Conservation (phyloP, 352 stramenopile species). For the Pythium myriotylum region DNA sequence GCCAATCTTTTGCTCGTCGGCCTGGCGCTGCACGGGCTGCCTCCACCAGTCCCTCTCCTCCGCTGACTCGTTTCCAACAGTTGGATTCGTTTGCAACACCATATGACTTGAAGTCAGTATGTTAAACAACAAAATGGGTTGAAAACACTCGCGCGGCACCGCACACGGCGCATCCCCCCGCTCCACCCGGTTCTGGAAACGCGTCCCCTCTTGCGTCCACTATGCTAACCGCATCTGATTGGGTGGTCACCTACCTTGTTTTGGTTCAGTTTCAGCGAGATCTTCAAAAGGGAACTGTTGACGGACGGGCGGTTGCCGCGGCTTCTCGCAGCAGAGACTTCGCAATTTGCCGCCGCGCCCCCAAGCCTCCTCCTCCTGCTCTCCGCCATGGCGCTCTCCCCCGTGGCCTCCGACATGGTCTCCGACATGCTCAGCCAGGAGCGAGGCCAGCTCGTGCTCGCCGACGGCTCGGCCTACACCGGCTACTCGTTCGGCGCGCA, state of each 20-base stretch:
- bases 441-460: slow-evolving; percentile 72
- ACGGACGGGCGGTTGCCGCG: background rate
- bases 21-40: slow-evolving; percentile 25
- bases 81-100: slow-evolving; percentile 16
- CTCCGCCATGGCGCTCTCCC: slow-evolving; percentile 44
- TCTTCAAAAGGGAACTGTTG: slow-evolving; percentile 30
- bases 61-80: slow-evolving; percentile 12
- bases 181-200: slow-evolving; percentile 22
- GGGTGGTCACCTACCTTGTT: slow-evolving; percentile 23
- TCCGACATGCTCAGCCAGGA: slow-evolving; percentile 46
- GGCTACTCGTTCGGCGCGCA: slow-evolving; percentile 94
- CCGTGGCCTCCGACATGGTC: slow-evolving; percentile 45
- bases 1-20: slow-evolving; percentile 48
- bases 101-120: slow-evolving; percentile 12
- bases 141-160: slow-evolving; percentile 23
- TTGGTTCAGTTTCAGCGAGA: slow-evolving; percentile 16
- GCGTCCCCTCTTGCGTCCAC: slow-evolving; percentile 6
- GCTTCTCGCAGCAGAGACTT: slow-evolving; percentile 20
- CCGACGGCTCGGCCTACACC: slow-evolving; percentile 81
- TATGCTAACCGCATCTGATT: slow-evolving; percentile 1
- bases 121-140: slow-evolving; percentile 3
- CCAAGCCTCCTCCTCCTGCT: slow-evolving; percentile 36
- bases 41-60: slow-evolving; percentile 25
- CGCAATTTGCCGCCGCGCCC: slow-evolving; percentile 33
- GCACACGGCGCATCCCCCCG: slow-evolving; percentile 2